These are phyloP conservation scores for Mortierella antarctica DNA, from an alignment of 192 early-diverging fungal species.

Conservation along the genomic window DNA sequence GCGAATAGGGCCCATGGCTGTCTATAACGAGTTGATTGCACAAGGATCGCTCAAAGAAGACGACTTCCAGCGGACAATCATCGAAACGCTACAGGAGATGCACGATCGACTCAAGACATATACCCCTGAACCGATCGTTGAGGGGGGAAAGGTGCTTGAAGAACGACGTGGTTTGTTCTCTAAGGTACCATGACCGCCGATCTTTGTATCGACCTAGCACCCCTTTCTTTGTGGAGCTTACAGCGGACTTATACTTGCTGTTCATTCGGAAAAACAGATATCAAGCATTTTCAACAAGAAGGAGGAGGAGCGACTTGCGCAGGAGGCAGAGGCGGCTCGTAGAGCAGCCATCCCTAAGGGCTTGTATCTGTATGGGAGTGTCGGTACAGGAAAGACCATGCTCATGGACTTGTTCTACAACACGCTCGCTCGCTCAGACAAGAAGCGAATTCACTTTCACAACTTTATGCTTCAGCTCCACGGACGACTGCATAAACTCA, in stretches of 20 bases:
- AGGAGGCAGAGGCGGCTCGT: slow-evolving; percentile 21
- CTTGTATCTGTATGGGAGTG: slow-evolving; percentile 77
- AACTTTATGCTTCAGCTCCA: slow-evolving; percentile 98
- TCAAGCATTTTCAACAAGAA: slow-evolving; percentile 39
- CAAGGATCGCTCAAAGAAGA: slow-evolving; percentile 71
- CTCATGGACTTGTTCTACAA: slow-evolving; percentile 97
- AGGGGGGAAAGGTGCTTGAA: slow-evolving; percentile 8
- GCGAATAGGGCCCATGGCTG: slow-evolving; percentile 53
- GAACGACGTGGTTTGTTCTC: slow-evolving; percentile 26
- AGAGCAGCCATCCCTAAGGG: slow-evolving; percentile 56
- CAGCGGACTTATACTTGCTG: not conserved
- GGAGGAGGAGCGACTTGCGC: slow-evolving; percentile 34
- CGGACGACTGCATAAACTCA: slow-evolving; percentile 71
- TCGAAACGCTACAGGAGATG: slow-evolving; percentile 72
- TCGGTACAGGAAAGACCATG: slow-evolving; percentile 95
- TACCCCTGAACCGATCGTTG: slow-evolving; percentile 54
- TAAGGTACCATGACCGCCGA: slow-evolving; percentile 2
- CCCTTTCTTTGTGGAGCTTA: not conserved
- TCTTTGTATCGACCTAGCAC: not conserved
- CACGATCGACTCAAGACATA: slow-evolving; percentile 71
- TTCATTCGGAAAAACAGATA: slow-evolving; percentile 7
- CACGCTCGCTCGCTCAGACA: slow-evolving; percentile 72
- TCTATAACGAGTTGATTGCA: slow-evolving; percentile 60
- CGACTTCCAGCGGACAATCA: slow-evolving; percentile 74
- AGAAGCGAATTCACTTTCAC: slow-evolving; percentile 95